A percentile compares a stretch with the other conserved stretches of the same genome.
Evolutionary conservation across 2,329 filamentous ascomycete species (phyloP).

Genomic region (Exophiala spinifera): DNA sequence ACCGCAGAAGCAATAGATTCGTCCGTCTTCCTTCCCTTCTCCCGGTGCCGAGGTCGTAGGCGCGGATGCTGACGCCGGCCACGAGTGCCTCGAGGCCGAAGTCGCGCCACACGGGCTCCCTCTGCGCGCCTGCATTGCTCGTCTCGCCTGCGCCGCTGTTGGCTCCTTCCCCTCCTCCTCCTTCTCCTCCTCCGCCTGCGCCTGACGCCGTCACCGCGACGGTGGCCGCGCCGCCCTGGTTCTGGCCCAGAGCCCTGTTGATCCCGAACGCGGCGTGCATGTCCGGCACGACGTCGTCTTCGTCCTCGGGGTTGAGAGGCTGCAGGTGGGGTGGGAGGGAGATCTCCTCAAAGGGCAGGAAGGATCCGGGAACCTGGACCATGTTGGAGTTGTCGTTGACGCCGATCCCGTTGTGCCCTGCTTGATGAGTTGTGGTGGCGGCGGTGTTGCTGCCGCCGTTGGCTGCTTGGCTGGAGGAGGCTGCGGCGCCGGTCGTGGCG

Average conservation of each 20-base stretch:
- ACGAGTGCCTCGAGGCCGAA: conserved; percentile 41
- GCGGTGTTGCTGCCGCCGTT: no score
- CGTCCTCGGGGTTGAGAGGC: conserved; percentile 63
- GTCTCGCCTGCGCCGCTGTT: conserved; percentile 16
- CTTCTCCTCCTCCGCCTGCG: neutral
- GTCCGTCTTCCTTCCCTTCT: conserved; percentile 16
- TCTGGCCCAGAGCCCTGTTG: conserved; percentile 56
- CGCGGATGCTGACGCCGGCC: neutral
- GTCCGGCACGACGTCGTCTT: conserved; percentile 65
- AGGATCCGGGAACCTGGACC: conserved; percentile 36
- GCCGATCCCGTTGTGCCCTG: conserved; percentile 6
- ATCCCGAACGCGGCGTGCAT: conserved; percentile 67
- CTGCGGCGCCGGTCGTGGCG: conserved; percentile 3
- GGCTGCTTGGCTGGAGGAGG: conserved; percentile 5
- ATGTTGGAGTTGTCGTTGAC: conserved; percentile 20
- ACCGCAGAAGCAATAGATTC: conserved; percentile 22
- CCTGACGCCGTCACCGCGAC: conserved; percentile 3
- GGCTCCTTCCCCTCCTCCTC: neutral
- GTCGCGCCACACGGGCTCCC: conserved; percentile 53
- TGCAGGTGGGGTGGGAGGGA: conserved; percentile 59
- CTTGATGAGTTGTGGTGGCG: conserved; percentile 11
- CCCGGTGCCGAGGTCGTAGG: neutral
- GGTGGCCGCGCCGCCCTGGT: conserved; percentile 50
- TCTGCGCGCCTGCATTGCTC: conserved; percentile 21
- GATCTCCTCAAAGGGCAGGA: conserved; percentile 58